phyloP scores from a whole-genome alignment of 2,329 filamentous ascomycete species.

The Colletotrichum sp. region DNA sequence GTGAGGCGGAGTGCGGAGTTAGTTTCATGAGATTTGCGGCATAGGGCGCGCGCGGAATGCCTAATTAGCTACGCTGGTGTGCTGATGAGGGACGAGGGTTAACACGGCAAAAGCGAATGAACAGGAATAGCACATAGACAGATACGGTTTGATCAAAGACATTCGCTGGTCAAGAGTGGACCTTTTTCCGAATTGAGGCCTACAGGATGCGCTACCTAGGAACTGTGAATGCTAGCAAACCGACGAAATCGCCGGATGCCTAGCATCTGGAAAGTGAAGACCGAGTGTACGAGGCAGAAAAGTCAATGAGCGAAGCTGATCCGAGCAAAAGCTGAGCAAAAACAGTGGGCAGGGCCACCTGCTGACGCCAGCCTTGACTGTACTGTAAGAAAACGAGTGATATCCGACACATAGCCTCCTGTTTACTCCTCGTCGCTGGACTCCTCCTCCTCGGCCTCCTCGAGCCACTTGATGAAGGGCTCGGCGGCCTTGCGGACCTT shows the following conservation, averaged over 20 bases:
- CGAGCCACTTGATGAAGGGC: slow-evolving; percentile 93
- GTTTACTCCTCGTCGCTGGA: slow-evolving; percentile 61
- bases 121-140: not conserved
- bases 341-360: not conserved
- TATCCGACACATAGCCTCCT: not conserved
- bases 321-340: not conserved
- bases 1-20: not conserved
- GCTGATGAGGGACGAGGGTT: not conserved
- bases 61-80: not conserved
- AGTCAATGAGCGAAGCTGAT: not conserved
- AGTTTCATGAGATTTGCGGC: not conserved
- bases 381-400: not conserved
- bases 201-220: slow-evolving; percentile 3
- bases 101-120: not conserved
- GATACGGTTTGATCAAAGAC: not conserved
- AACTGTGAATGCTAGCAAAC: not conserved
- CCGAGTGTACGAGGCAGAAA: not conserved
- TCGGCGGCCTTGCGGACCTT: slow-evolving; percentile 74
- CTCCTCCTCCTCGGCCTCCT: slow-evolving; percentile 80
- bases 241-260: not conserved
- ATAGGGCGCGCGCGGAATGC: not conserved
- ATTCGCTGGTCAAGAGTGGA: not conserved
- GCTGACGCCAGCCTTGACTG: not conserved
- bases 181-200: not conserved
- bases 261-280: not conserved